These are phyloP conservation scores for Claviceps arundinis DNA, from an alignment of 2,329 filamentous ascomycete genomes.

Conservation along the genomic window DNA sequence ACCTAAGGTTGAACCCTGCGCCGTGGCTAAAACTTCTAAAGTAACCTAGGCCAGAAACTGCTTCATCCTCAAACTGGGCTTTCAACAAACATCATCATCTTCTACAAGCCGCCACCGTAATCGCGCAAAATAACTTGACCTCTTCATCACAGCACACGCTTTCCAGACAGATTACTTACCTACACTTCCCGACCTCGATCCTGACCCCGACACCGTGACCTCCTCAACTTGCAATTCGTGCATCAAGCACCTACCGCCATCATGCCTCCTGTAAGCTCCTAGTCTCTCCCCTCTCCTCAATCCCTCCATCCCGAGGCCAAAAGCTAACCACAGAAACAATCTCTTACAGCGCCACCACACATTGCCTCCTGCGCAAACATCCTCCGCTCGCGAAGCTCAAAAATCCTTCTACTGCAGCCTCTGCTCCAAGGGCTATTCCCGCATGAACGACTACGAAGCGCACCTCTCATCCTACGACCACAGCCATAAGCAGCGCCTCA, in stretches of 20 bases:
- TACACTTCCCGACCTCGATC: background rate
- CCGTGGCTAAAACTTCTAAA: no score
- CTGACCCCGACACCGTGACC: background rate
- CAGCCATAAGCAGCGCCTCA: slow-evolving; percentile 79
- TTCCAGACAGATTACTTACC: background rate
- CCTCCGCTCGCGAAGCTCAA: slow-evolving; percentile 59
- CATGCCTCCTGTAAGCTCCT: slow-evolving; percentile 41
- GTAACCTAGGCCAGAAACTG: no score
- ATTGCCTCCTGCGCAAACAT: slow-evolving; percentile 43
- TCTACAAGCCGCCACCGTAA: background rate
- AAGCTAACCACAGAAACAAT: slow-evolving; percentile 22
- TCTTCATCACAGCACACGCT: background rate
- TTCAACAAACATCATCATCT: background rate
- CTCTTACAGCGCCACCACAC: slow-evolving; percentile 38
- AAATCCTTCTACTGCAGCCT: slow-evolving; percentile 75
- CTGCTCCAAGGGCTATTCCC: slow-evolving; percentile 86
- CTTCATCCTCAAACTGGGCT: no score
- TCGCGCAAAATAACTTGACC: background rate
- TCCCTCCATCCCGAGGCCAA: slow-evolving; percentile 20
- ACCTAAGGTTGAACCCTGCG: background rate
- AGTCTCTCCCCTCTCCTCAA: background rate
- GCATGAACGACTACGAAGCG: slow-evolving; percentile 92
- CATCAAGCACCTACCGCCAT: slow-evolving; percentile 8
- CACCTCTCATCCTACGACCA: slow-evolving; percentile 94
- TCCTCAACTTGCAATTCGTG: no score